These are phyloP conservation scores for Marasmius oreades DNA, from an alignment of 1,284 basidiomycete genomes.

Conservation along the genomic window DNA sequence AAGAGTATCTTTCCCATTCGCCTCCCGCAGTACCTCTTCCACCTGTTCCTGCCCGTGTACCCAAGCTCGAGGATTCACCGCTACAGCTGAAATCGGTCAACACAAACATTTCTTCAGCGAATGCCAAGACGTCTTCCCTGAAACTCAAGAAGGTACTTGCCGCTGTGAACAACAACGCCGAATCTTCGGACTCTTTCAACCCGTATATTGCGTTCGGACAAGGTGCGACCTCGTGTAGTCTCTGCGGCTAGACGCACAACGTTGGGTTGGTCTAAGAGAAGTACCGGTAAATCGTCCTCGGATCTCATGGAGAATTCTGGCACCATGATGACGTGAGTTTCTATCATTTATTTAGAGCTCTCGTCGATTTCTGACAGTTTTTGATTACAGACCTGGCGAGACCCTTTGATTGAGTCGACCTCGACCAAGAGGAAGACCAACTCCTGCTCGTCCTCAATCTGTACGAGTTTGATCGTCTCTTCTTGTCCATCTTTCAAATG, in stretches of 20 bases:
- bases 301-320: conserved; percentile 56
- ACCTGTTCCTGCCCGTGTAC: conserved; percentile 28
- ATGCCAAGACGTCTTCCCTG: neutral
- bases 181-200: conserved; percentile 9
- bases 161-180: conserved; percentile 1
- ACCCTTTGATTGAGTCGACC: conserved; percentile 65
- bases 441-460: conserved; percentile 33
- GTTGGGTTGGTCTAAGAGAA: conserved; percentile 62
- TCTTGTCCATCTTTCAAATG: neutral
- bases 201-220: conserved; percentile 32
- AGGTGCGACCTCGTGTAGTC: conserved; percentile 46
- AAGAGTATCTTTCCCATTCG: conserved; percentile 31
- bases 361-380: conserved; percentile 5
- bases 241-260: conserved; percentile 53
- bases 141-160: conserved; percentile 1
- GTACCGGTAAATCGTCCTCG: conserved; percentile 35
- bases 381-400: conserved; percentile 46
- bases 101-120: conserved; percentile 17
- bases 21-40: conserved; percentile 16
- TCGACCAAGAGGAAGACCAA: conserved; percentile 54
- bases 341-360: neutral
- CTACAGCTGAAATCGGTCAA: conserved; percentile 20
- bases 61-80: conserved; percentile 18
- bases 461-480: neutral
- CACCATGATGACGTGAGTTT: conserved; percentile 53